Base-by-base conservation (phyloP, 768 basidiomycete species). In the Gymnopilus junonius region DNA sequence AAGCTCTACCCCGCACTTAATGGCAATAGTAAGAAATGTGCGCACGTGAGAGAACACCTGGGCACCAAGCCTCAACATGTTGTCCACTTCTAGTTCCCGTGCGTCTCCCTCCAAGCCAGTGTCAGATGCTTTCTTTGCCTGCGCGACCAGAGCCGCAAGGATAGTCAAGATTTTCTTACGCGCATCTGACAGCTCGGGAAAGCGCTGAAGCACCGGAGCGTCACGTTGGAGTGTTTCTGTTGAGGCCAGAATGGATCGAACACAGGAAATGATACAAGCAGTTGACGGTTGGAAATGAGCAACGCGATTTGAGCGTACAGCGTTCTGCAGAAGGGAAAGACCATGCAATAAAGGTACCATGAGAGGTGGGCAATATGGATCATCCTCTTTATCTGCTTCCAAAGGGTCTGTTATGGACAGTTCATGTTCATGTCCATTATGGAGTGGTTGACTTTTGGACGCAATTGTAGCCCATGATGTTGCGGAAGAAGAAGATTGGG, bases 281-380 rank as follows among this genome's bases (percentile, higher is more conserved):
- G 96, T 94, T 2, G 95, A 91, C 6, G 97, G 95, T 70, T 95
- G 94, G 69, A 94, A 96, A 76, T 99, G 97, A 2, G 88, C 78
- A 27, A 86, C 77, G 48, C 93, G 87, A 68, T 88, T 88, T n/a
- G 87, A 81, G 43, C 87, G 83, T 20, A 95, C 94, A 5, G 95
- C 93, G 59, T 85, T 91, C 70, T 96, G 92, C 23, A 99, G 83
- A 43, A 98, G 82, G 8, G 91, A 89, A 40, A 98, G 81, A 14
- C 92, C 92, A 67, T 95, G 94, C 7, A 93, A 81, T 50, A 98
- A 85, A 14, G 94, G 91, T 12, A 90, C 81, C 85, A 97, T 91
- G 17, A 97, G 78, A 10, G 89, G 87, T 0, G 91, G 90, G 66
- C 87, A 91, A 72, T 89, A 89, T n/a, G 80, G 81, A 62, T 85